Evolutionary conservation across 106 monocot genomes (phyloP), one percentile per base, ranked within the genome.

Genomic region (Apostasia shenzhenica): DNA sequence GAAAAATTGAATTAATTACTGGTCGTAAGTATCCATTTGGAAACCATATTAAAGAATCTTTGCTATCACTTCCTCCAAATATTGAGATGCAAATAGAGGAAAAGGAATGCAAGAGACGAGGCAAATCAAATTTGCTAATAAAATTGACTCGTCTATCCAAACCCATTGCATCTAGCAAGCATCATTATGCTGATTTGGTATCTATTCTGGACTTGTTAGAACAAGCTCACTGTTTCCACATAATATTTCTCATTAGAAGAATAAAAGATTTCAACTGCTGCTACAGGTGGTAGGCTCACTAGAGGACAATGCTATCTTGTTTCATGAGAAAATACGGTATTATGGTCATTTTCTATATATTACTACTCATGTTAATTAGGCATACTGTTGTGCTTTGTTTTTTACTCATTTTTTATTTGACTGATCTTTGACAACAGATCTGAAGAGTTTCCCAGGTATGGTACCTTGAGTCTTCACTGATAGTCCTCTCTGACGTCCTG

Each of bases 11-110:
- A 78, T 76, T 85, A 72, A 66, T 89, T 59, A 97, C 97, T 68
- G 92, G 89, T 54, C 81, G 97, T 48, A 92, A 90, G 58, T 92
- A 85, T 72, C 97, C 97, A 74, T 97, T 97, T 83, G 97, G 92
- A 5, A 83, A 97, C 73, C 84, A 85, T 54, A 87, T 97, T 9
- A 97, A 97, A 57, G 89, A 87, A 55, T 87, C 89, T 6, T 39
- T 97, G 9, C 14, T 63, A 57, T 83, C 84, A 38, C 89, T 97
- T 59, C 92, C 92, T 67, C 87, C 92, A 59, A 89, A 89, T 78
- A 57, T 97, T 44, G 70, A 69, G 41, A 77, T 97, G 39, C 9
- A 75, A 60, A 85, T 92, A 66, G 87, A 89, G 58, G 77, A 89
- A 53, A 62, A 47, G 68, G 88, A 81, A 54, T 81, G 67, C 66